phyloP scores from a whole-genome alignment of 768 basidiomycete genomes.

The Nidula microcarpa region DNA sequence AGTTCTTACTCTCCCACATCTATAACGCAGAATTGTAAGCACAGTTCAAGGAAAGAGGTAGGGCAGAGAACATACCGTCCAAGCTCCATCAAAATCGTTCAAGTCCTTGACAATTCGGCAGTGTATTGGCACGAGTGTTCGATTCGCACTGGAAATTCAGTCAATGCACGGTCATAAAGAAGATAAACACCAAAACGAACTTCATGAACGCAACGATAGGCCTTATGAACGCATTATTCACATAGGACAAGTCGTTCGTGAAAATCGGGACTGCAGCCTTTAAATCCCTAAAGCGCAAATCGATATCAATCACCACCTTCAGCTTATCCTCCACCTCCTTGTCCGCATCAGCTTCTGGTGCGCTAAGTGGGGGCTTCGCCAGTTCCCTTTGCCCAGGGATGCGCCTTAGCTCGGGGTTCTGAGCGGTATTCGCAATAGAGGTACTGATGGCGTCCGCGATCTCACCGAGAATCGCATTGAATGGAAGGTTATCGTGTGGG shows the following conservation, averaged over 20 bases:
- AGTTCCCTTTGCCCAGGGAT: constrained; percentile 88
- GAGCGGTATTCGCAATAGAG: constrained; percentile 35
- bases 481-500: constrained; percentile 58
- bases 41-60: constrained; percentile 2
- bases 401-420: constrained; percentile 36
- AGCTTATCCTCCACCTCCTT: constrained; percentile 28
- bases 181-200: constrained; percentile 31
- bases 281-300: constrained; percentile 90
- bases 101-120: constrained; percentile 84
- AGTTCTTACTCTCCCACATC: constrained; percentile 88
- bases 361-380: constrained; percentile 80
- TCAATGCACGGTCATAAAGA: neutral
- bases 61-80: constrained; percentile 65
- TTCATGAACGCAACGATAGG: constrained; percentile 99
- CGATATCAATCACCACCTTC: constrained; percentile 82
- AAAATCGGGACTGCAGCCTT: constrained; percentile 95
- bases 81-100: constrained; percentile 90
- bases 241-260: constrained; percentile 82
- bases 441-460: constrained; percentile 86
- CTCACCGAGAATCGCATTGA: constrained; percentile 85
- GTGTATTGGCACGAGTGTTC: constrained; percentile 91
- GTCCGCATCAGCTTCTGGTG: constrained; percentile 47
- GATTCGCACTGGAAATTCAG: constrained; percentile 65
- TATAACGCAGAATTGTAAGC: constrained; percentile 22
- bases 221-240: constrained; percentile 87